These are phyloP conservation scores for Leishmania guyanensis DNA, from an alignment of 208 protist species.

Conservation along the genomic window DNA sequence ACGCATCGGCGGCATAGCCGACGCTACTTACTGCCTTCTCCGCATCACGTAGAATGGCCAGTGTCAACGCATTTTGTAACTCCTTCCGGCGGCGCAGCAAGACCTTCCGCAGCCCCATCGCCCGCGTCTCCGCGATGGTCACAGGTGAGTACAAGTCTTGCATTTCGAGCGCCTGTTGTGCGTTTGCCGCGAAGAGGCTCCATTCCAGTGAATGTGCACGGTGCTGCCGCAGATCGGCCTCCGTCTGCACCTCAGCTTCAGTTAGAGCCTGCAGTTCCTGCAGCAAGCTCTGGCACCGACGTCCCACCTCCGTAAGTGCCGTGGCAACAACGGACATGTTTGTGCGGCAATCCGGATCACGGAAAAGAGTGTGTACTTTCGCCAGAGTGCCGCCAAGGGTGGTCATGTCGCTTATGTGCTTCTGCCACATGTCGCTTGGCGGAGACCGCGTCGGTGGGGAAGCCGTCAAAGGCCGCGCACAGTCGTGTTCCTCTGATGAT, in stretches of 20 bases:
- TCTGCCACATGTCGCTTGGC: conserved; percentile 4
- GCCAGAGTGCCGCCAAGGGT: conserved; percentile 27
- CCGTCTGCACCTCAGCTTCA: conserved; percentile 3
- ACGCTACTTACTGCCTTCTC: not conserved
- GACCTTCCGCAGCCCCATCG: conserved; percentile 29
- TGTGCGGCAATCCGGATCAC: conserved; percentile 10
- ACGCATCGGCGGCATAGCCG: not conserved
- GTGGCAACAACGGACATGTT: conserved; percentile 25
- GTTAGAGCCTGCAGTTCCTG: conserved; percentile 16
- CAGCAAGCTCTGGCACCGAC: conserved; percentile 18
- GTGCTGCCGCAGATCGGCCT: conserved; percentile 18
- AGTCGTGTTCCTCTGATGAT: not conserved
- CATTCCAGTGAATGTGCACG: conserved; percentile 20
- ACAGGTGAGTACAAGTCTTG: conserved; percentile 24
- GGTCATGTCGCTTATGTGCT: conserved; percentile 13
- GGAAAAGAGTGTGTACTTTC: conserved; percentile 33
- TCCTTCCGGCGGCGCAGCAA: conserved; percentile 32
- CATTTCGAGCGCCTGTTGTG: conserved; percentile 26
- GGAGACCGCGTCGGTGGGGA: not conserved
- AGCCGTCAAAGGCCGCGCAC: not conserved
- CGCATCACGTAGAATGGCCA: conserved; percentile 11
- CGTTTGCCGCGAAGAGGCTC: conserved; percentile 29
- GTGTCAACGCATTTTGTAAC: conserved; percentile 25
- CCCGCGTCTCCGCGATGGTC: conserved; percentile 28
- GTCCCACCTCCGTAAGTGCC: conserved; percentile 22